Base-by-base conservation (phyloP, 192 early-diverging fungal genomes). In the Oehlia diaphana region DNA sequence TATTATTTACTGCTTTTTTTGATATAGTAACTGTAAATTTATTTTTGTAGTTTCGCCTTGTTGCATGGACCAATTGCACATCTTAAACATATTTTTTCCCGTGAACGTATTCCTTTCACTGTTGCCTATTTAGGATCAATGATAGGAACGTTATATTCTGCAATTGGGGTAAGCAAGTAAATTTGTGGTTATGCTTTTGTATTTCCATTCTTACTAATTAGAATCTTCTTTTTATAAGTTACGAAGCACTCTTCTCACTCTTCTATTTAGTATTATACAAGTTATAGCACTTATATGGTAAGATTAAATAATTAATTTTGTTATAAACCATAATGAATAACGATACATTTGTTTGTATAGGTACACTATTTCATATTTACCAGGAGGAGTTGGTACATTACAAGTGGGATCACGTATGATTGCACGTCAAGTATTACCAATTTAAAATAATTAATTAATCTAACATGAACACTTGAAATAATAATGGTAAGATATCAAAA, bases 1-100 rank as follows among this genome's bases (percentile, higher is more conserved):
- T 62, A 12, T 14, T 77, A 72, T 16, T 31, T 70, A 53, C 39
- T 19, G 13, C 37, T 16, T 7, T 7, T 9, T 58, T 50, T 7
- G 62, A 61, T 77, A 19, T 26, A 16, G 75, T 12, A 50, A 26
- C 8, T 74, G n/a, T 21, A 53, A 9, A 39, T 16, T 81, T 72
- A 14, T 78, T 82, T 78, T 26, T 66, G 44, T 80, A 93, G 92
- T 84, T 87, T 98, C 71, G 93, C 95, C 7, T 77, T 98, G 74
- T 82, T 98, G 67, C 86, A 91, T 63, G 96, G 96, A 7, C 96
- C 94, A 26, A 85, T 88, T 47, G 90, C 95, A 9, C 95, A 97
- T 81, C 71, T 95, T 49, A 86, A 88, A 76, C 95, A 96, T 76
- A 86, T 97, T 83, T 83, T 95, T 42, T 94, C 93, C 21, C 82